Base-by-base conservation (phyloP, 208 protist species). In the Crithidia thermophila region DNA sequence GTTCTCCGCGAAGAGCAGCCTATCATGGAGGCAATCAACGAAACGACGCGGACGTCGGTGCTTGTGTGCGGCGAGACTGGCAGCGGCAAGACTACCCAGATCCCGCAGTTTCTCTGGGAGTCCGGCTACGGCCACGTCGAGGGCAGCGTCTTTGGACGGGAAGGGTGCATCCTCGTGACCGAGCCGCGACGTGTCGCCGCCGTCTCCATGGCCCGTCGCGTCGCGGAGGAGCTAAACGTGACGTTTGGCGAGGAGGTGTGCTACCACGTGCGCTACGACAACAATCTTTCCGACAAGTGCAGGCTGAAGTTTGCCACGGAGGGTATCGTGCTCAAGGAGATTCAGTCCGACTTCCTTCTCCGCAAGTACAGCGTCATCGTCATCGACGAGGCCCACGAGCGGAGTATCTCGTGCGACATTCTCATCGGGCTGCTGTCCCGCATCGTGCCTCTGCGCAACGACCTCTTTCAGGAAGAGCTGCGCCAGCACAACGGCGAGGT, bases 141-240 rank as follows among this genome's bases (percentile, higher is more conserved):
- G 63, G 88, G 89, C 20, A 47, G 55, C n/a, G 40, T 66, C 18
- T 91, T 94, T 60, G 89, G 82, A 46, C 77, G 88, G 36, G 86
- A 97, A 56, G 90, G 90, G 23, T 71, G 61, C 49, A 91, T 99
- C 21, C 86, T 91, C 11, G 95, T 98, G 47, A 99, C 99, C 0
- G 98, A 99, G 83, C 99, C 99, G 30, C 84, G 99, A n/a, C 91
- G 99, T 62, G 98, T 99, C 27, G 99, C 99, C 13, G 99, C 99
- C 14, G 98, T 99, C 49, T 98, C 94, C 28, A 98, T 99, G 72
- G 99, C 99, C 30, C 84, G 77, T 37, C 94, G 99, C 65, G 99
- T 99, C n/a, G 87, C 96, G 3, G 97, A 99, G 42, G 98, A 99
- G 75, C 89, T 99, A 31, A 92, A 93, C 63, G 87, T 89, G 9